phyloP scores from a whole-genome alignment of 805 yeast genomes.

The Teunomyces aglyptinius region DNA sequence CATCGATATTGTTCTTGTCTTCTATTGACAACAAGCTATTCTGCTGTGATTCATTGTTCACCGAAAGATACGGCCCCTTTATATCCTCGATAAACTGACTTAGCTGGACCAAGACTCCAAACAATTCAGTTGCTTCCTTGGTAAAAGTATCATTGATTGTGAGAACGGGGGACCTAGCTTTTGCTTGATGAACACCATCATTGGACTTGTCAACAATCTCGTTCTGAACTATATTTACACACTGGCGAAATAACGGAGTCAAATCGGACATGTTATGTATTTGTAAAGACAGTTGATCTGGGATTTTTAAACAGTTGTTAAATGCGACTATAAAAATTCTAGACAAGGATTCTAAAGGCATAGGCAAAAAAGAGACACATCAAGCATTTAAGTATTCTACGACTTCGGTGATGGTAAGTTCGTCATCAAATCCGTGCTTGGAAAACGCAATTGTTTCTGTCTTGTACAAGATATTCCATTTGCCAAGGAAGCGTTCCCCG shows the following conservation, averaged over 20 bases:
- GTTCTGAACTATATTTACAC: constrained; percentile 43
- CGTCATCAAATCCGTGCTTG: constrained; percentile 19
- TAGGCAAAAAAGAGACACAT: background rate
- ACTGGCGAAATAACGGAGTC: constrained; percentile 48
- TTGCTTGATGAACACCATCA: constrained; percentile 8
- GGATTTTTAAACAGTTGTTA: no score
- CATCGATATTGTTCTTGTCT: constrained; percentile 56
- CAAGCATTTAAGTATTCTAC: constrained; percentile 28
- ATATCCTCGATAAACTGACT: constrained; percentile 31
- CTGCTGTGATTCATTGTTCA: constrained; percentile 16
- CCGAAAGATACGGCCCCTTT: constrained; percentile 32
- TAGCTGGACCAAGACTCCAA: constrained; percentile 29
- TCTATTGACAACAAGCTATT: constrained; percentile 32
- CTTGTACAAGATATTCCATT: constrained; percentile 43
- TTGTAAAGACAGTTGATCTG: background rate
- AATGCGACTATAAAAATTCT: no score
- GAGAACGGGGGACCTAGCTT: constrained; percentile 6
- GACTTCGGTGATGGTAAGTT: constrained; percentile 22
- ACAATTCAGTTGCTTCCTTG: constrained; percentile 38
- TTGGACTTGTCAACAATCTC: constrained; percentile 19
- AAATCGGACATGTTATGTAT: constrained; percentile 40
- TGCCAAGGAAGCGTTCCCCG: constrained; percentile 30
- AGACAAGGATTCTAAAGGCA: no score
- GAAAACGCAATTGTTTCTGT: constrained; percentile 20
- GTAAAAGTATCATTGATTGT: constrained; percentile 38